Evolutionary conservation across 768 basidiomycete genomes (phyloP).

Genomic region (Kwoniella sp.): DNA sequence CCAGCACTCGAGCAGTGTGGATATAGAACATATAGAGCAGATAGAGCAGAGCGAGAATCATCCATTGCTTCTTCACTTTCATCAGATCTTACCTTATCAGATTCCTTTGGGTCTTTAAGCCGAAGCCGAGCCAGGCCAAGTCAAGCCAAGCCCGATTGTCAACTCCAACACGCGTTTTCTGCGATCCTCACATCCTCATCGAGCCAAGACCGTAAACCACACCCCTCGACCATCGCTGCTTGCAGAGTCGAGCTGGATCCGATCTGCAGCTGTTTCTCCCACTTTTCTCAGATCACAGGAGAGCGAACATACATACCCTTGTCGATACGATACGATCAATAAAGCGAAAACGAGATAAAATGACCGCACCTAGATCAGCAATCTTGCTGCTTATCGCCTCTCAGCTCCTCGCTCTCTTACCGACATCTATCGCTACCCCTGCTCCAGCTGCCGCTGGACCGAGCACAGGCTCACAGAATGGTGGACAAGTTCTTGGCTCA

Average conservation of each 20-base stretch:
- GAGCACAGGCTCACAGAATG: constrained; percentile 1
- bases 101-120: neutral
- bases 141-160: neutral
- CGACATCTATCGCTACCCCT: neutral
- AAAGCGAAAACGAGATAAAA: neutral
- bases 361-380: constrained; percentile 10
- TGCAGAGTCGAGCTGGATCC: too few relatives aligned
- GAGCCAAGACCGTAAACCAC: neutral
- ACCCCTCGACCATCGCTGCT: neutral
- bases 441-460: neutral
- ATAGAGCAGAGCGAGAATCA: constrained; percentile 1
- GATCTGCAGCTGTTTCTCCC: too few relatives aligned
- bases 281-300: too few relatives aligned
- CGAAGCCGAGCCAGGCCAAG: neutral
- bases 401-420: constrained; percentile 16
- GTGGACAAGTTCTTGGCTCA: constrained; percentile 18
- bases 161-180: neutral
- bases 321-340: too few relatives aligned
- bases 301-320: too few relatives aligned
- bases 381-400: constrained; percentile 18
- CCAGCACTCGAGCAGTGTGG: too few relatives aligned
- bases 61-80: too few relatives aligned
- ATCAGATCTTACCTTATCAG: neutral
- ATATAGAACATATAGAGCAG: constrained; percentile 4
- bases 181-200: neutral